Percentiles rank a stretch among this genome's conserved stretches.
Evolutionary conservation across 2,329 filamentous ascomycete genomes (phyloP).

Genomic region (Emericellopsis atlantica): DNA sequence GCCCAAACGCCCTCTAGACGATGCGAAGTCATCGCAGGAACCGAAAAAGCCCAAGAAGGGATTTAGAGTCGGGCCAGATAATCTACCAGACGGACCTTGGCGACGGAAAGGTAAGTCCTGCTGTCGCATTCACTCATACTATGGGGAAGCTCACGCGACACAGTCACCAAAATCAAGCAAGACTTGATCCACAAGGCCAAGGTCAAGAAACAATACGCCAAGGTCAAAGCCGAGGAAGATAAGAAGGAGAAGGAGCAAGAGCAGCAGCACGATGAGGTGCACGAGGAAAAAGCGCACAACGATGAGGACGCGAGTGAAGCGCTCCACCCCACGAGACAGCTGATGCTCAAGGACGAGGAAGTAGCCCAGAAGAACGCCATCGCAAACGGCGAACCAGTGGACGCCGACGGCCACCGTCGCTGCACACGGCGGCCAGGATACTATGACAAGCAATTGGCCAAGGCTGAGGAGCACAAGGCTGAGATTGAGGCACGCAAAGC

Average conservation of each 20-base stretch:
- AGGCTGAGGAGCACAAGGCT: slow-evolving; percentile 27
- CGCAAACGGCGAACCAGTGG: slow-evolving; percentile 1
- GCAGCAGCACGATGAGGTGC: slow-evolving; percentile 9
- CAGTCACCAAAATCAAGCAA: slow-evolving; percentile 81
- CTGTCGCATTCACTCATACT: slow-evolving; percentile 7
- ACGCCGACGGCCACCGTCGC: slow-evolving; percentile 14
- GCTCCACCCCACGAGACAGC: slow-evolving; percentile 23
- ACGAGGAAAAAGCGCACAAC: slow-evolving; percentile 6
- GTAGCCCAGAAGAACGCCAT: slow-evolving; percentile 16
- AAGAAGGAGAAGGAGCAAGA: slow-evolving; percentile 5
- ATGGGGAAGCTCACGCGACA: not conserved
- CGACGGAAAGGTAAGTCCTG: slow-evolving; percentile 52
- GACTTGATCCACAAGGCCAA: slow-evolving; percentile 86
- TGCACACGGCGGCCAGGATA: slow-evolving; percentile 34
- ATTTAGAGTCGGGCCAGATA: slow-evolving; percentile 78
- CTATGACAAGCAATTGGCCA: slow-evolving; percentile 51
- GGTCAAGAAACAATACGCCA: slow-evolving; percentile 83
- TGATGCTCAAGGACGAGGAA: slow-evolving; percentile 25
- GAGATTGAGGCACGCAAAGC: slow-evolving; percentile 27
- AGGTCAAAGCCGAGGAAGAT: slow-evolving; percentile 51
- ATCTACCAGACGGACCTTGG: slow-evolving; percentile 83
- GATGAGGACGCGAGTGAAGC: slow-evolving; percentile 8
- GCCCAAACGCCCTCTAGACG: slow-evolving; percentile 40
- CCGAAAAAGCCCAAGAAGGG: slow-evolving; percentile 50
- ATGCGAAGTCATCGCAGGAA: slow-evolving; percentile 17